Evolutionary conservation across 2,329 filamentous ascomycete species (phyloP), one percentile per base, ranked within the genome.

Genomic region (Acrodontium crateriforme): DNA sequence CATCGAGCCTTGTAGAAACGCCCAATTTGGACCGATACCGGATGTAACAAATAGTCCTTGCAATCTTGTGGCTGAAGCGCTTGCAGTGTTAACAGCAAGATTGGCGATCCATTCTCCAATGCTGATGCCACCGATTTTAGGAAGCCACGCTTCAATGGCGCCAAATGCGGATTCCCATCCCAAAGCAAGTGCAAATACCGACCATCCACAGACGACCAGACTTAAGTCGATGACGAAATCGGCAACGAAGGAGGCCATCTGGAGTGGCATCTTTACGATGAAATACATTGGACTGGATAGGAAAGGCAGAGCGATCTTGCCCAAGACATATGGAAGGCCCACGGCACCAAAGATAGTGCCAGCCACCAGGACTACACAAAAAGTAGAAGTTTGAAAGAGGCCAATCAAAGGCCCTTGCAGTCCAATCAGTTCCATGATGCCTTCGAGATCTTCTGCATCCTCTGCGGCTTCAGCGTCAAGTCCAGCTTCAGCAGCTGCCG

Each of bases 391-490:
- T 47, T 98, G 89, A 41, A 95, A 74, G 5, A 98, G 67, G 3
- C 83, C 84, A 9, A 78, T 77, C 3, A 98, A 65, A 1, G 89
- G 89, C 0, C 89, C 89, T 46, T 91, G 82, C 79, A 98, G 91
- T 19, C 89, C 89, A 34, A 98, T 78, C 10, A 98, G 70, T 52
- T 98, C 89, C 62, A 98, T 74, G 28, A 98, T 81, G 0, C 89
- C 89, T 50, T 98, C 89, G 10, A 98, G 73, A 47, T 98, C 89
- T 55, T 98, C 89, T 7, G 80, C 80, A 41, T 94, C 59, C 35
- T 85, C 80, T 22, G 83, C 68, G 7, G 75, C 78, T 30, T 75
- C 71, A 24, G 74, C 71, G 43, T 93, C 82, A 18, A 87, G 60
- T 6, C 69, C 78, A 10, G 71, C 74, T 26, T 69, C 71, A 12